Evolutionary conservation across 2,329 filamentous ascomycete species (phyloP).

Genomic region (Venturiaceae sp.): DNA sequence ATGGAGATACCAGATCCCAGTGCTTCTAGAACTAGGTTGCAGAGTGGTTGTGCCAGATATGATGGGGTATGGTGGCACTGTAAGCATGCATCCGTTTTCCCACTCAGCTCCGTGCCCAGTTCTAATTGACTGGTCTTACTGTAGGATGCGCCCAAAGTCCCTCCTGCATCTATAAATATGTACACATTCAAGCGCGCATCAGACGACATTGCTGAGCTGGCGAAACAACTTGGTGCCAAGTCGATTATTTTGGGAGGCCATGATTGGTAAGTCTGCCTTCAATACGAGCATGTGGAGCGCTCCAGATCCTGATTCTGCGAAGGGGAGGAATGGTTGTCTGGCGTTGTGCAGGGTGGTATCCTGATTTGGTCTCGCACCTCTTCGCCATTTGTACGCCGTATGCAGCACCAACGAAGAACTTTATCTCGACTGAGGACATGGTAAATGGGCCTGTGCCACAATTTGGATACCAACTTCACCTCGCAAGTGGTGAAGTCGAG

Average conservation of each 20-base stretch:
- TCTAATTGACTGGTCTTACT: neutral
- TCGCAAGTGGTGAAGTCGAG: slow-evolving; percentile 52
- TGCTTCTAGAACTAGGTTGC: slow-evolving; percentile 60
- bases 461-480: slow-evolving; percentile 77
- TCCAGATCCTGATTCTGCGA: neutral
- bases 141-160: slow-evolving; percentile 37
- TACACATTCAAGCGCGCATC: slow-evolving; percentile 67
- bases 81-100: slow-evolving; percentile 16
- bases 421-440: slow-evolving; percentile 48
- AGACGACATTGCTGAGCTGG: slow-evolving; percentile 66
- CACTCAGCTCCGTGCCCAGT: neutral
- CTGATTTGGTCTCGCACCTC: slow-evolving; percentile 55
- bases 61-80: slow-evolving; percentile 47
- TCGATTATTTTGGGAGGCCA: slow-evolving; percentile 78
- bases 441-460: slow-evolving; percentile 51
- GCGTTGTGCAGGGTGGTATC: slow-evolving; percentile 33
- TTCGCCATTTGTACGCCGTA: slow-evolving; percentile 80
- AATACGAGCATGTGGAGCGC: neutral
- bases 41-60: slow-evolving; percentile 74
- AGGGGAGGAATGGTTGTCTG: slow-evolving; percentile 10
- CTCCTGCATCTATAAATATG: slow-evolving; percentile 49
- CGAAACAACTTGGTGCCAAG: slow-evolving; percentile 43
- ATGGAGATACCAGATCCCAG: slow-evolving; percentile 84
- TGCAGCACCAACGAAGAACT: slow-evolving; percentile 42
- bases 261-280: slow-evolving; percentile 54